Conservation (phyloP, 2,329 filamentous ascomycete genomes). For the Scytalidium sp. region DNA sequence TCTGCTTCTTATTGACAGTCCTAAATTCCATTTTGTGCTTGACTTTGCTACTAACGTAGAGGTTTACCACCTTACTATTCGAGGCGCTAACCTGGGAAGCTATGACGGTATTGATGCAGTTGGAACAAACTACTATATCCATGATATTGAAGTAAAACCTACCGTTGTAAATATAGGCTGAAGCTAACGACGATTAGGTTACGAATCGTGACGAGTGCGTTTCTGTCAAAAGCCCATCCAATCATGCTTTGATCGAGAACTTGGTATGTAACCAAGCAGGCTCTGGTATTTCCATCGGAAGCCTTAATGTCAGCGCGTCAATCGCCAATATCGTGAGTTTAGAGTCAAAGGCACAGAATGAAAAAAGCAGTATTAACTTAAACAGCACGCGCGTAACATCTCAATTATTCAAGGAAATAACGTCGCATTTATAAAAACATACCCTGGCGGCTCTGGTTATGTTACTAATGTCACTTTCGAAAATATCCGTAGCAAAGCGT, state of each 20-base stretch:
- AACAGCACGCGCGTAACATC: conserved; percentile 29
- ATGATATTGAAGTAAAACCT: conserved; percentile 28
- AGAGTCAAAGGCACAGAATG: not conserved
- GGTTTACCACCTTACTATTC: conserved; percentile 34
- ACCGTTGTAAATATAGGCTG: not conserved
- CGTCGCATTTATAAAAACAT: conserved; percentile 36
- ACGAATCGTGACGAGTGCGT: conserved; percentile 37
- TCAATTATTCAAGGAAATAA: conserved; percentile 32
- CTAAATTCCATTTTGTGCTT: conserved; percentile 35
- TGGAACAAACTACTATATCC: conserved; percentile 33
- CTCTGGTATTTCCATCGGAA: conserved; percentile 34
- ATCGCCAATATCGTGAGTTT: conserved; percentile 28
- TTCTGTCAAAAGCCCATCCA: conserved; percentile 33
- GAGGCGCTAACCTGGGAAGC: conserved; percentile 32
- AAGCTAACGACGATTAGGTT: conserved; percentile 14
- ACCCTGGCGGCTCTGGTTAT: conserved; percentile 33
- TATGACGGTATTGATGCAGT: conserved; percentile 35
- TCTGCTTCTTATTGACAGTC: conserved; percentile 29
- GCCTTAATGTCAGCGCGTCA: conserved; percentile 27
- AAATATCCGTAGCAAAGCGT: conserved; percentile 15
- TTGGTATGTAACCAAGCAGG: conserved; percentile 34
- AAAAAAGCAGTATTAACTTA: conserved; percentile 1
- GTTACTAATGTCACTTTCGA: conserved; percentile 32
- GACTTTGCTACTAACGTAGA: conserved; percentile 33
- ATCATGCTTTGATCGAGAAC: conserved; percentile 32